A percentile compares a stretch with the other conserved stretches of the same genome.
Evolutionary conservation across 2,329 filamentous ascomycete species (phyloP).

Genomic region (Aureobasidium subglaciale): DNA sequence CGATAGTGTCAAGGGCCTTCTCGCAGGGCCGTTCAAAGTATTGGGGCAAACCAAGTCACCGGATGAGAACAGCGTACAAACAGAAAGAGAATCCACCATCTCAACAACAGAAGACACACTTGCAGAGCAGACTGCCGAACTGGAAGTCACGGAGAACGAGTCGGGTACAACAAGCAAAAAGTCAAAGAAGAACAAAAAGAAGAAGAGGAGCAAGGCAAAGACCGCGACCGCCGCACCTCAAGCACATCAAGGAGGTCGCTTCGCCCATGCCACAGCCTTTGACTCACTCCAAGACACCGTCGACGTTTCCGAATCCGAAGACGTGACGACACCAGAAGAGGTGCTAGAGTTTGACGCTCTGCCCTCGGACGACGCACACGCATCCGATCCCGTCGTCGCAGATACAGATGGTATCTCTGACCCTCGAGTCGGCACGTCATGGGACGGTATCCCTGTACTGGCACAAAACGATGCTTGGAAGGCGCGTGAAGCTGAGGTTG

Average conservation of each 20-base stretch:
- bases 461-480: background rate
- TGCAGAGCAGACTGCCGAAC: background rate
- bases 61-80: background rate
- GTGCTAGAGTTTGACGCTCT: constrained; percentile 15
- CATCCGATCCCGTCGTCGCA: constrained; percentile 5
- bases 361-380: constrained; percentile 5
- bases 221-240: background rate
- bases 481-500: background rate
- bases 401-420: constrained; percentile 15
- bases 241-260: constrained; percentile 18
- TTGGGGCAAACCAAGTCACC: background rate
- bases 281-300: constrained; percentile 22
- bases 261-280: constrained; percentile 27
- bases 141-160: background rate
- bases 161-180: constrained; percentile 13
- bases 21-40: background rate
- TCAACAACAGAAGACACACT: background rate
- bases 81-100: background rate
- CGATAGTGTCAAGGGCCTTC: constrained; percentile 5
- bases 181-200: constrained; percentile 19
- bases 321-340: background rate
- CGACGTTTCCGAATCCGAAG: constrained; percentile 18
- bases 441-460: background rate
- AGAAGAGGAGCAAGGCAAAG: constrained; percentile 8
- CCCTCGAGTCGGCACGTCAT: background rate